Percentiles rank a stretch among this genome's conserved stretches.
Conservation (phyloP, 78 protist genomes). For the Dictyostelium citrinum region DNA sequence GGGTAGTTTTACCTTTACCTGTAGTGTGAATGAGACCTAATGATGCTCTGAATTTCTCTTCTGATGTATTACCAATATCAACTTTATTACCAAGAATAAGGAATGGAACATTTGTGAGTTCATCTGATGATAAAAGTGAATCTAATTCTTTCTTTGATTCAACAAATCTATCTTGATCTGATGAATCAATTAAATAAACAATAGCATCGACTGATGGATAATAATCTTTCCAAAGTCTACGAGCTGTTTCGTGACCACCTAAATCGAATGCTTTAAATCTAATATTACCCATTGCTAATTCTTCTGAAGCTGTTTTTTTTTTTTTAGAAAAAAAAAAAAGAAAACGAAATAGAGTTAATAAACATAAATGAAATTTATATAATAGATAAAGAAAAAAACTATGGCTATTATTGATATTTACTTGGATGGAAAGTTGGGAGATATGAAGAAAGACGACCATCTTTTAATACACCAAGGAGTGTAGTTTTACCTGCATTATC, state of each 20-base stretch:
- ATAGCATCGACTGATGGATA: constrained; percentile 95
- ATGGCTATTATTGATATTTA: constrained; percentile 21
- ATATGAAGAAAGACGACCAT: constrained; percentile 88
- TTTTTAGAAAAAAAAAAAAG: neutral
- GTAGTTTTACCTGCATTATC: constrained; percentile 99
- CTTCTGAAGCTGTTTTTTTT: constrained; percentile 91
- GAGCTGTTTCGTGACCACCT: constrained; percentile 98
- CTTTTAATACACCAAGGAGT: constrained; percentile 96
- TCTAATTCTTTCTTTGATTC: constrained; percentile 97
- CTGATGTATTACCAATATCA: constrained; percentile 94
- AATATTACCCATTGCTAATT: constrained; percentile 94
- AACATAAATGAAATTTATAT: neutral
- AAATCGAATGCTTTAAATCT: constrained; percentile 95
- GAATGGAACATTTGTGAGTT: constrained; percentile 95
- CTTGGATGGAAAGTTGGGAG: constrained; percentile 97
- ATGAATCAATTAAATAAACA: constrained; percentile 97
- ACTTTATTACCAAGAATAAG: constrained; percentile 99
- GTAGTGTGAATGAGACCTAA: constrained; percentile 92
- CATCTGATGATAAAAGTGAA: constrained; percentile 86
- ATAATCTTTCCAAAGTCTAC: constrained; percentile 97
- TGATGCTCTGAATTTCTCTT: constrained; percentile 89
- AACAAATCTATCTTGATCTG: constrained; percentile 90
- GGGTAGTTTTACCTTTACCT: constrained; percentile 87
- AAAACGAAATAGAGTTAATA: neutral
- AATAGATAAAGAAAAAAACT: neutral